Evolutionary conservation across 768 basidiomycete species (phyloP), one percentile per base, ranked within the genome.

Genomic region (Lactifluus rugatus): DNA sequence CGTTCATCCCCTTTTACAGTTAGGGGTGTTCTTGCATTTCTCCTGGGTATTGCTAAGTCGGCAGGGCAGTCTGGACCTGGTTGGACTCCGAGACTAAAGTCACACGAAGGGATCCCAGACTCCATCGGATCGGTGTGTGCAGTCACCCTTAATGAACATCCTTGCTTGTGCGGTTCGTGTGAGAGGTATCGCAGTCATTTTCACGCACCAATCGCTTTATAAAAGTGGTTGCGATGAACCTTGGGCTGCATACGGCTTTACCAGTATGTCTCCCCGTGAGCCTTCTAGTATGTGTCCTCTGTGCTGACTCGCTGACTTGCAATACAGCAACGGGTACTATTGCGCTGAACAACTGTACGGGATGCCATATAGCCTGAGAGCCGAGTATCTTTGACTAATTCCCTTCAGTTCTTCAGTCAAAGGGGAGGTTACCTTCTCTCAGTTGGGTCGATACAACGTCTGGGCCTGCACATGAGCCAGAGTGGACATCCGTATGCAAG

Each of bases 401-500:
- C 19, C 25, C 26, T 25, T 28, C 42, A 78, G 77, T 74, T 64
- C 62, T 76, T 32, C 78, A 79, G 58, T 54, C 23, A 28, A 68
- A 64, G 41, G 59, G 64, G 46, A 58, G 67, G 61, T 34, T 36
- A 5, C 65, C 73, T 47, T 60, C 71, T 5, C 47, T 84, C 51
- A 74, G 69, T 45, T 85, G 72, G 70, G 68, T 53, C 14, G 76
- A 79, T 48, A 65, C 62, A 0, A 62, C 44, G 2, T 62, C 69
- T 5, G 83, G 84, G 0, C 77, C 73, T 0, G 58, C 74, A 9
- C 67, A 78, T 62, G 69, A 71, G 11, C 63, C 71, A 31, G 55
- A 65, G 21, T 87, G 84, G 84, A 80, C 73, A 10, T 68, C 74
- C n/a, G 67, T 74, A 21, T 85, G 81, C 69, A 83, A 80, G 70